These are phyloP conservation scores for Pezicula carpinea DNA, from an alignment of 2,329 filamentous ascomycete species.

Conservation along the genomic window DNA sequence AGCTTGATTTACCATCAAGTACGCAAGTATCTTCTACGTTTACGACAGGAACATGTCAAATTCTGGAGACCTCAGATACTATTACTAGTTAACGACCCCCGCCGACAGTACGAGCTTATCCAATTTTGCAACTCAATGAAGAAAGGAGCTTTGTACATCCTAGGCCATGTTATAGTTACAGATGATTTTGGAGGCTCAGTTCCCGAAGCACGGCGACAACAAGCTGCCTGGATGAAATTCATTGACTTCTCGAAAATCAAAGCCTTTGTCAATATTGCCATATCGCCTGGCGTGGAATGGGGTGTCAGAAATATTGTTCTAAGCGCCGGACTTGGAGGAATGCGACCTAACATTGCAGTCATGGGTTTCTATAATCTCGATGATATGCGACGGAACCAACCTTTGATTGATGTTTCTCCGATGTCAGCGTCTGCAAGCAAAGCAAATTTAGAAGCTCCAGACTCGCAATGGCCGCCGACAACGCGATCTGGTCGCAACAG, in stretches of 20 bases:
- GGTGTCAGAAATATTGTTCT: slow-evolving; percentile 78
- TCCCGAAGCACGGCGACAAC: slow-evolving; percentile 75
- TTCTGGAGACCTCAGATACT: slow-evolving; percentile 90
- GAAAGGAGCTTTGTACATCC: slow-evolving; percentile 75
- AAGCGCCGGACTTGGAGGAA: slow-evolving; percentile 76
- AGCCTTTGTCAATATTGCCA: slow-evolving; percentile 81
- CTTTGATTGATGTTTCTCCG: slow-evolving; percentile 52
- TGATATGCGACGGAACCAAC: slow-evolving; percentile 60
- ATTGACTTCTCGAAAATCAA: slow-evolving; percentile 85
- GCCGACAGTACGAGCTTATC: slow-evolving; percentile 77
- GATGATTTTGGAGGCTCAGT: slow-evolving; percentile 76
- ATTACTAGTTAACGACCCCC: slow-evolving; percentile 75
- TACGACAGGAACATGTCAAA: slow-evolving; percentile 85
- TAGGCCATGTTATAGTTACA: slow-evolving; percentile 84
- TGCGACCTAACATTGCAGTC: slow-evolving; percentile 84
- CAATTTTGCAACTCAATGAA: slow-evolving; percentile 91
- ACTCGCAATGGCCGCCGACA: slow-evolving; percentile 26
- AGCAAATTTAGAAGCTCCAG: slow-evolving; percentile 24
- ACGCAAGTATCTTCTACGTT: slow-evolving; percentile 77
- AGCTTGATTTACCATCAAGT: slow-evolving; percentile 87
- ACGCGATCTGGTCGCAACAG: slow-evolving; percentile 46
- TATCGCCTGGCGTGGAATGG: slow-evolving; percentile 81
- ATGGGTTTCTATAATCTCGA: slow-evolving; percentile 77
- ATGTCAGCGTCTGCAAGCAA: slow-evolving; percentile 33
- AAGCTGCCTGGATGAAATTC: slow-evolving; percentile 74